A percentile compares a stretch with the other conserved stretches of the same genome.
phyloP scores from a whole-genome alignment of 495 filamentous ascomycete genomes.

The Talaromyces proteolyticus region DNA sequence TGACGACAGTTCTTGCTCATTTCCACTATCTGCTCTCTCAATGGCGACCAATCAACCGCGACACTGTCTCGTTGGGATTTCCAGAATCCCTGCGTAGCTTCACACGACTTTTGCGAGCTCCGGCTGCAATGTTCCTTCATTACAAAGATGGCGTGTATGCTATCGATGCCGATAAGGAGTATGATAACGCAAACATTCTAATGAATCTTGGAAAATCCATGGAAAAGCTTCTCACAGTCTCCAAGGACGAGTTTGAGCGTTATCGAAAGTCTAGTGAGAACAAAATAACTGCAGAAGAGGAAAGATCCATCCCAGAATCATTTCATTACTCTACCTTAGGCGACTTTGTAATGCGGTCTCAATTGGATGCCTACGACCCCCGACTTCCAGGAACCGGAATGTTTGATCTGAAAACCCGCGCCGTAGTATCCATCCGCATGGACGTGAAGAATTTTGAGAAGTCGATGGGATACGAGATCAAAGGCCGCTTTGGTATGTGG shows the following conservation, averaged over 20 bases:
- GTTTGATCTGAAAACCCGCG: conserved; percentile 96
- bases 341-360: conserved; percentile 94
- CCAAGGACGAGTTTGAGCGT: conserved; percentile 74
- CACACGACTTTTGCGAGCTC: conserved; percentile 62
- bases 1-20: conserved; percentile 80
- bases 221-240: conserved; percentile 89
- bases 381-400: conserved; percentile 86
- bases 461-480: conserved; percentile 87
- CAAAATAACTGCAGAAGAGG: conserved; percentile 57
- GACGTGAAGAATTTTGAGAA: conserved; percentile 62
- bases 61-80: conserved; percentile 61
- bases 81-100: conserved; percentile 52
- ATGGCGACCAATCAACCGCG: conserved; percentile 67
- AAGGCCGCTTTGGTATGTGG: conserved; percentile 61
- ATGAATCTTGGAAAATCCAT: conserved; percentile 90
- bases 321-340: conserved; percentile 85
- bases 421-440: conserved; percentile 87
- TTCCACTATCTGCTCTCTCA: conserved; percentile 88
- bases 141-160: conserved; percentile 84
- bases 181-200: conserved; percentile 76
- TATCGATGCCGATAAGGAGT: conserved; percentile 97
- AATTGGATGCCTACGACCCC: conserved; percentile 86
- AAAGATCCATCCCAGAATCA: conserved; percentile 59
- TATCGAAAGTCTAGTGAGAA: conserved; percentile 64
- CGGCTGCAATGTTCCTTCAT: conserved; percentile 76